phyloP scores from a whole-genome alignment of 148 eudicot species.

The Dianthus caryophyllus region DNA sequence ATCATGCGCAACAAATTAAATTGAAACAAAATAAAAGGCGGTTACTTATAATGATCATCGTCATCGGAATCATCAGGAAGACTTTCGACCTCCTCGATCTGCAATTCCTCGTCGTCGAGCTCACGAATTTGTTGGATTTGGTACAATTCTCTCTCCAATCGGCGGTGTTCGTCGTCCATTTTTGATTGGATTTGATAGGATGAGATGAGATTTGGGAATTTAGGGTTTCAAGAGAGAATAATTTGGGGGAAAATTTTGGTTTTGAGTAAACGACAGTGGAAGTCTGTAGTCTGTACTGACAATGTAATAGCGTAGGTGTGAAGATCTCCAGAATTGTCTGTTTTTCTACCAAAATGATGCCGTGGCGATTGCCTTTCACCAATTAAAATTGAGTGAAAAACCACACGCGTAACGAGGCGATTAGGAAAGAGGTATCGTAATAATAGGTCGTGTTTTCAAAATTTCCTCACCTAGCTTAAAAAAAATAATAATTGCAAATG shows the following conservation, averaged over 20 bases:
- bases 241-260: neutral
- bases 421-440: too few species aligned
- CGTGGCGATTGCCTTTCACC: too few species aligned
- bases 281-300: too few species aligned
- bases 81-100: conserved; percentile 80
- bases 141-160: conserved; percentile 58
- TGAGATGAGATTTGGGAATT: neutral
- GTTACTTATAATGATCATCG: conserved; percentile 14
- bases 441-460: too few species aligned
- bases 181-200: neutral
- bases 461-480: too few species aligned
- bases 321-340: neutral
- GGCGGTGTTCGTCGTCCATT: conserved; percentile 44
- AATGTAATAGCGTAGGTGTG: neutral
- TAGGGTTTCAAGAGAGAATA: conserved; percentile 5
- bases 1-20: neutral
- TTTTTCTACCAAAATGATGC: too few species aligned
- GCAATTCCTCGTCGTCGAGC: conserved; percentile 76
- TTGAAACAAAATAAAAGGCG: neutral
- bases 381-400: too few species aligned
- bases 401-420: too few species aligned
- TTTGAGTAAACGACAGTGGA: too few species aligned
- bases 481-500: too few species aligned
- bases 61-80: conserved; percentile 40
- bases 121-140: conserved; percentile 73